Percentiles rank a stretch among this genome's conserved stretches.
phyloP scores from a whole-genome alignment of 345 rosid species.

The Populus deltoides region DNA sequence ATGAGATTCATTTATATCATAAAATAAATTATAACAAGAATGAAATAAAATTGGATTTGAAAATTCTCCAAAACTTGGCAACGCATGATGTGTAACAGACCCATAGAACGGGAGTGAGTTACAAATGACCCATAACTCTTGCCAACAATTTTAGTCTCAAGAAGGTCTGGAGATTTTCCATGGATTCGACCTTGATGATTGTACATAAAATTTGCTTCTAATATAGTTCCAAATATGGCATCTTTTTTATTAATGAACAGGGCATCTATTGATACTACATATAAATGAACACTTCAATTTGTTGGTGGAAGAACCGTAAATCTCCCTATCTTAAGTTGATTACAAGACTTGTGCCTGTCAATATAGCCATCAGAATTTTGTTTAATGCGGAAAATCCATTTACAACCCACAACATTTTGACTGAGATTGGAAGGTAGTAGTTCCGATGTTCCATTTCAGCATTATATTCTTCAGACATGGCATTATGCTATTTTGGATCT shows the following conservation, averaged over 20 bases:
- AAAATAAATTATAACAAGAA: no score
- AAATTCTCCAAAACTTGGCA: no score
- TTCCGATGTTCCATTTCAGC: neutral
- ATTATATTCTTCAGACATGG: neutral
- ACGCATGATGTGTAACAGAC: no score
- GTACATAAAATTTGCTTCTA: neutral
- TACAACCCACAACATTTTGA: neutral
- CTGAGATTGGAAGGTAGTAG: neutral
- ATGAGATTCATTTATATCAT: no score
- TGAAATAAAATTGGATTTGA: no score
- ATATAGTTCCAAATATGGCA: neutral
- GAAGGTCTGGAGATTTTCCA: constrained; percentile 29
- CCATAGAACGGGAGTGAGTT: no score
- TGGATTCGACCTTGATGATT: neutral
- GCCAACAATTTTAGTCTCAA: constrained; percentile 22
- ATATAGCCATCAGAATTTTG: neutral
- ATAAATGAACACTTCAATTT: neutral
- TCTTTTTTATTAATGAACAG: neutral
- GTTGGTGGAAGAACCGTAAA: neutral
- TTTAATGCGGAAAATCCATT: neutral
- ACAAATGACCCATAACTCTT: no score
- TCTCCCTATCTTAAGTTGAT: neutral
- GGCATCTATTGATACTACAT: neutral
- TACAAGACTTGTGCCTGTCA: neutral
- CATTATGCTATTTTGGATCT: neutral